Conservation (phyloP, 768 basidiomycete species). For the Mycena rosella region DNA sequence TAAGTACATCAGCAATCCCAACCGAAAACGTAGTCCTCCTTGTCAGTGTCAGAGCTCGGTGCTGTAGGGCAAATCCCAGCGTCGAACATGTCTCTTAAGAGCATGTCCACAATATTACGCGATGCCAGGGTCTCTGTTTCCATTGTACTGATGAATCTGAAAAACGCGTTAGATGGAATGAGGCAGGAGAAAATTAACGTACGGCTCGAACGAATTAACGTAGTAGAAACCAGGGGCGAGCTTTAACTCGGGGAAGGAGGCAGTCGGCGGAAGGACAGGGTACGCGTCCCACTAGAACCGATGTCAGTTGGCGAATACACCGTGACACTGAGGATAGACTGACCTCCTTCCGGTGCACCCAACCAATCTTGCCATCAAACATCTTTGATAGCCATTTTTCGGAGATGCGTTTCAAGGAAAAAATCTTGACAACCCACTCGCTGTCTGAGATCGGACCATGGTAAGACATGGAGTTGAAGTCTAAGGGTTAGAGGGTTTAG, state of each 20-base stretch:
- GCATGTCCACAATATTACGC: slow-evolving; percentile 85
- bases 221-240: slow-evolving; percentile 88
- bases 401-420: slow-evolving; percentile 73
- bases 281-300: slow-evolving; percentile 81
- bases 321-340: slow-evolving; percentile 22
- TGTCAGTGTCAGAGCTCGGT: slow-evolving; percentile 10
- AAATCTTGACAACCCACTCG: slow-evolving; percentile 90
- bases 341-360: slow-evolving; percentile 87
- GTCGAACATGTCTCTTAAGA: slow-evolving; percentile 80
- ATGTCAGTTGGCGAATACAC: slow-evolving; percentile 3
- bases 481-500: too few species aligned
- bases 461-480: slow-evolving; percentile 91
- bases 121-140: slow-evolving; percentile 91
- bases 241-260: slow-evolving; percentile 80
- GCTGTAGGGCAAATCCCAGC: slow-evolving; percentile 68
- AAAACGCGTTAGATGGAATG: slow-evolving; percentile 12
- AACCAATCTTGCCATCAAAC: slow-evolving; percentile 78
- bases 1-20: slow-evolving; percentile 73
- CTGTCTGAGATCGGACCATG: slow-evolving; percentile 68
- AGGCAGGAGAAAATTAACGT: slow-evolving; percentile 47
- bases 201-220: slow-evolving; percentile 93
- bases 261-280: slow-evolving; percentile 76
- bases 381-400: slow-evolving; percentile 78
- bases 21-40: slow-evolving; percentile 68
- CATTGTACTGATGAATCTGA: slow-evolving; percentile 92